Base-by-base conservation (phyloP, 768 basidiomycete genomes). In the Boletus vinaceobasis region DNA sequence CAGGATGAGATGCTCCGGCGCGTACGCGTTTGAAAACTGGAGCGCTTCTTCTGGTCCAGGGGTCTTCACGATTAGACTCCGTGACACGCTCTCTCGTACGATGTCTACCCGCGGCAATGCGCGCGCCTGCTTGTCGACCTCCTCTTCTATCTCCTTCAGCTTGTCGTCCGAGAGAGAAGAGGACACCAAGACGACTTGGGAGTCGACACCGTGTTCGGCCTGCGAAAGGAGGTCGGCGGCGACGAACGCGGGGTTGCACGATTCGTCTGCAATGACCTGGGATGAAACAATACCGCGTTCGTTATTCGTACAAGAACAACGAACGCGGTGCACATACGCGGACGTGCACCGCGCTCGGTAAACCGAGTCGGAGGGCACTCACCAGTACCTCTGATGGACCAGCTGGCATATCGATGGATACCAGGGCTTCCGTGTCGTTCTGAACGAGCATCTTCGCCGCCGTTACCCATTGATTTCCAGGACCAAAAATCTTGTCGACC, bases 391-490 rank as follows among this genome's bases (percentile, higher is more conserved):
- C 97, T 4, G 91, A 94, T 29, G 97, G 97, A 7, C 97, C 97
- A 33, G 97, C 97, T 46, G 97, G 97, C 93, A 99, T 98, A 72
- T 99, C 97, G 64, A 98, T 99, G 15, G 92, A 90, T 7, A 98
- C 94, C 58, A 95, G 72, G 9, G 97, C 96, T 64, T 95, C 90
- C 13, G 95, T 95, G 67, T 99, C 97, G 71, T 98, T 99, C 69
- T 98, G 95, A 26, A 99, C 96, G 50, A 96, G 74, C 97, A 99
- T 98, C 76, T 99, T 99, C 48, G 96, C 97, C 2, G 97, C 97
- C 2, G 96, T 99, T 23, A 99, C 97, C 93, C 95, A 99, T 71
- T 98, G 97, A 69, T 99, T 99, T 26, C 97, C 97, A 7, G 97
- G 97, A 9, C 97, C 97, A 66, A 98, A 96, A 63, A 99, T 94